Base-by-base conservation (phyloP, 2,329 filamentous ascomycete genomes). In the Aspergillus aculeatinus region DNA sequence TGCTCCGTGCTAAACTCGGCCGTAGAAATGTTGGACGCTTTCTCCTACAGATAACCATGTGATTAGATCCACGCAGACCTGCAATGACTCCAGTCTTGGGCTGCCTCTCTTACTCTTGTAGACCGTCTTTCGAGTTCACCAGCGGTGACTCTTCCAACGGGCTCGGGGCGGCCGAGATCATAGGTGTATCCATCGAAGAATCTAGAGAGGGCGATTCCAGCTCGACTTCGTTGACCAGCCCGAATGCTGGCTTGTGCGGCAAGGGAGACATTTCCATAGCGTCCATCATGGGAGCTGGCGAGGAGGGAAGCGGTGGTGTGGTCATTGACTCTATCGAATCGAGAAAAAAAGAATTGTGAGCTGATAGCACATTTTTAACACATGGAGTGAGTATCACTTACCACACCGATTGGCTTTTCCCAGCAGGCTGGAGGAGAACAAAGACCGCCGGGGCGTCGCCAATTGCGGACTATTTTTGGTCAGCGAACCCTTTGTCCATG, bases 201-300 rank as follows among this genome's bases (percentile, higher is more conserved):
- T 84, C 82, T 9, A 89, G 89, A 1, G 89, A 89, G 1, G 92
- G 91, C 31, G 91, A 93, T 31, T 86, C 84, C 57, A 91, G 77
- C 65, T 89, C 87, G 63, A 90, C 81, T 66, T 89, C 83, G 31
- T 82, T 75, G 51, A 80, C 72, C 64, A 82, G 79, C 75, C 77
- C 82, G 70, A 87, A 92, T 12, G 89, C 84, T 31, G 84, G 81
- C 81, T 96, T 97, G 81, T 96, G 92, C 61, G 92, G 93, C 47
- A 98, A 79, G 44, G 95, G 94, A 49, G 94, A 97, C 76, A 97
- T 88, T 72, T 98, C 93, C 92, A 98, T 96, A 58, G 87, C 82
- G 74, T 96, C 92, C 62, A 85, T 84, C 57, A 82, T 77, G 39
- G 84, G 84, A 58, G 85, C 86, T 6, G 93, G 92, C 49, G 94